phyloP scores from a whole-genome alignment of 306 rosid species.

The Citrullus amarus region DNA sequence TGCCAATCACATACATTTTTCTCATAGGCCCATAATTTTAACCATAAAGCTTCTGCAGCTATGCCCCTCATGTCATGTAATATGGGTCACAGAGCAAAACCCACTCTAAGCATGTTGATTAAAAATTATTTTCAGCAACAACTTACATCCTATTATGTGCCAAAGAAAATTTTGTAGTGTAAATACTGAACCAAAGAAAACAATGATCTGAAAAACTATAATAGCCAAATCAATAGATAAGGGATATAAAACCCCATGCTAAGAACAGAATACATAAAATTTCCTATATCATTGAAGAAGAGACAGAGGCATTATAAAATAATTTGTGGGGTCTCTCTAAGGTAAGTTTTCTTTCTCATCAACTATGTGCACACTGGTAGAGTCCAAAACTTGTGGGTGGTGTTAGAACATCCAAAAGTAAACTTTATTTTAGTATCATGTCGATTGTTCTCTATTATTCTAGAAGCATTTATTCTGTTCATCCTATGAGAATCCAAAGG shows the following conservation, averaged over 20 bases:
- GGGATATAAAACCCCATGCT: neutral
- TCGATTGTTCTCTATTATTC: constrained; percentile 16
- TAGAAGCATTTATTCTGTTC: constrained; percentile 21
- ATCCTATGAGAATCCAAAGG: constrained; percentile 16
- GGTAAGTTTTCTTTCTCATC: constrained; percentile 18
- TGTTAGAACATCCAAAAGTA: constrained; percentile 25
- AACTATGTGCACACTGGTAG: constrained; percentile 22
- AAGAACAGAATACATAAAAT: constrained; percentile 3
- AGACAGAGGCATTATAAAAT: constrained; percentile 12
- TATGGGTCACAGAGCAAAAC: neutral
- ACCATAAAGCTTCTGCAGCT: neutral
- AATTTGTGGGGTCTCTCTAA: constrained; percentile 16
- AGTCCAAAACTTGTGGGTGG: constrained; percentile 21
- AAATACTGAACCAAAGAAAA: neutral
- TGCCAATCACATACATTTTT: neutral
- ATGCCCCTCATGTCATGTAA: neutral
- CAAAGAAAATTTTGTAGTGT: neutral
- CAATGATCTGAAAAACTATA: neutral
- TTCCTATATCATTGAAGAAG: constrained; percentile 2
- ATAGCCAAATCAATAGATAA: neutral
- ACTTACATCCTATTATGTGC: neutral
- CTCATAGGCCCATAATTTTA: neutral
- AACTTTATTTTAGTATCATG: constrained; percentile 28
- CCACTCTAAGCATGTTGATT: neutral
- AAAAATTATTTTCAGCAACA: neutral